Base-by-base conservation (phyloP, 352 stramenopile species). In the Pythium plurisporium region DNA sequence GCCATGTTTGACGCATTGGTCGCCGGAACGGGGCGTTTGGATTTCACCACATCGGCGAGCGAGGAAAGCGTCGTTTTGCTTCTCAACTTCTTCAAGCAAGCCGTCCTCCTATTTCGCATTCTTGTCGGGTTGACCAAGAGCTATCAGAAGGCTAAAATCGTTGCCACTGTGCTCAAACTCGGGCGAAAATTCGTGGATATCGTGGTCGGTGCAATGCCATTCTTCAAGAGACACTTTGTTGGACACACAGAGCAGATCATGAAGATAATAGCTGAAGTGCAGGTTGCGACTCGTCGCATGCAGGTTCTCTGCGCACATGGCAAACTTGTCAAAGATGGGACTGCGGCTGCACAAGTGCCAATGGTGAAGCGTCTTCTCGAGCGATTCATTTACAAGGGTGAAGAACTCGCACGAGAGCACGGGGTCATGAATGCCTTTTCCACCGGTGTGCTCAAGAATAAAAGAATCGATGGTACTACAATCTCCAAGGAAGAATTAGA, bases 311-410 rank as follows among this genome's bases (percentile, higher is more conserved):
- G 78, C 41, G 74, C 74, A 0, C 78, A 89, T 30, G 78, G 74
- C 0, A 89, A 89, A 50, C 42, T 82, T 9, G 66, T 82, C 33
- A 80, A 85, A 52, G 76, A 86, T 47, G 64, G 65, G 9, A 69
- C 78, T 1, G 74, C 73, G 3, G 64, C 72, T 4, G 62, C 74
- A 1, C 78, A 89, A 51, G 76, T 89, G 17, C 78, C 78, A 1
- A 86, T 76, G 54, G 64, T 89, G 26, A 89, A 87, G 53, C 80
- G 74, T 15, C 57, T 89, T 15, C 55, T 89, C 0, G 78, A 89
- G 22, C 67, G 60, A 33, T 59, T 89, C 38, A 86, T 89, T 22
- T 86, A 86, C 50, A 64, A 64, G 38, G 70, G 67, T 6, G 73
- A 86, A 59, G 73, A 82, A 42, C 55, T 89, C 9, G 78, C 78